A percentile compares a stretch with the other conserved stretches of the same genome.
These are phyloP conservation scores for Boletus vermiculosoides DNA, from an alignment of 768 basidiomycete genomes.

Conservation along the genomic window DNA sequence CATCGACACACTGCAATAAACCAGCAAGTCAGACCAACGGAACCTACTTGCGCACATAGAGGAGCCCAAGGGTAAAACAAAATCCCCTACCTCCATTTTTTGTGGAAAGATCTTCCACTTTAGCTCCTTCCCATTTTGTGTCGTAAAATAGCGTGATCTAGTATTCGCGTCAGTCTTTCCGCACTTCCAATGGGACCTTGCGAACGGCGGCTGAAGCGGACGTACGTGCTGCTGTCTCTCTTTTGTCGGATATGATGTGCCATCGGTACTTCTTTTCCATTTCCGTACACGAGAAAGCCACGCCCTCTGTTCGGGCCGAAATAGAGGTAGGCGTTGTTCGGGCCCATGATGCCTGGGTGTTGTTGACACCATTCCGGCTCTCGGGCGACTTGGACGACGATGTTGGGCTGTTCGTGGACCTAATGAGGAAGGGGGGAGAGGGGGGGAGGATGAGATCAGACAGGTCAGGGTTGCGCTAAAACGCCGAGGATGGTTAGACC, in stretches of 20 bases:
- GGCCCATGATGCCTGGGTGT: slow-evolving; percentile 74
- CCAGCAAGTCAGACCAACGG: slow-evolving; percentile 1
- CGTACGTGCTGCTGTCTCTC: slow-evolving; percentile 62
- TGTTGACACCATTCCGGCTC: slow-evolving; percentile 66
- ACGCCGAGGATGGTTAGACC: not conserved
- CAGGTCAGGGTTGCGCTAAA: not conserved
- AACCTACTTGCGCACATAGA: not conserved
- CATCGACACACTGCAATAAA: slow-evolving; percentile 56
- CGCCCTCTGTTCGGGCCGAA: slow-evolving; percentile 62
- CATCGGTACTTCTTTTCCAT: slow-evolving; percentile 59
- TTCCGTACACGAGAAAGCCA: slow-evolving; percentile 71
- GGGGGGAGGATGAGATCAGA: not conserved
- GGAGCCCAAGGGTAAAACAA: not conserved
- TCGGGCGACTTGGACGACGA: slow-evolving; percentile 61
- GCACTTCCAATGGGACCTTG: too few species aligned
- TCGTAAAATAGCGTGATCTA: slow-evolving; percentile 74
- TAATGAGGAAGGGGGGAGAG: slow-evolving; percentile 20
- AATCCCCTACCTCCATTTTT: slow-evolving; percentile 61
- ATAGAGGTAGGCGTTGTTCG: slow-evolving; percentile 72
- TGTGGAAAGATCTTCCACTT: slow-evolving; percentile 70
- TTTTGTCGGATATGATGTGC: slow-evolving; percentile 54
- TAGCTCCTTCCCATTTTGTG: slow-evolving; percentile 64
- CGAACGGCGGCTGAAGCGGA: not conserved
- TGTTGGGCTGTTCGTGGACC: slow-evolving; percentile 58
- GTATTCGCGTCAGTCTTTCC: not conserved